Percentiles rank a stretch among this genome's conserved stretches.
Evolutionary conservation across 768 basidiomycete species (phyloP).

Genomic region (button mushroom (Agaricus bisporus)): DNA sequence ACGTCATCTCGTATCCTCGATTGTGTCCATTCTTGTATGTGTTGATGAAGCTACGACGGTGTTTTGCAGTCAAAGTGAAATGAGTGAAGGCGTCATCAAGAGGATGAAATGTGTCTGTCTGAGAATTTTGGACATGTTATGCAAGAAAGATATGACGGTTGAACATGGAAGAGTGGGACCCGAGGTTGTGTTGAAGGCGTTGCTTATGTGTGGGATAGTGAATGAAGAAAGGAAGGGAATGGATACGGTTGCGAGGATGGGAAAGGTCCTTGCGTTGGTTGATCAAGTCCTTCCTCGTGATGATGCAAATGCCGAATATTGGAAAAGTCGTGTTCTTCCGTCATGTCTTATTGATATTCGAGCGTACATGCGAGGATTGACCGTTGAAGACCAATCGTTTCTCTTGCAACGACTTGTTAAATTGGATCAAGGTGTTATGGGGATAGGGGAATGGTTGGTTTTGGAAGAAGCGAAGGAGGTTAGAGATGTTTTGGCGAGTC

Average conservation of each 20-base stretch:
- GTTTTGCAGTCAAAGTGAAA: background rate
- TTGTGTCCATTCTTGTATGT: slow-evolving; percentile 52
- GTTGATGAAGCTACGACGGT: slow-evolving; percentile 31
- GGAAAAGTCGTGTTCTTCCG: slow-evolving; percentile 53
- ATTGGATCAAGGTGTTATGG: slow-evolving; percentile 51
- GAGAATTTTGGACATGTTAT: background rate
- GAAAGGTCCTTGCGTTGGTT: slow-evolving; percentile 51
- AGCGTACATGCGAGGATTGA: slow-evolving; percentile 50
- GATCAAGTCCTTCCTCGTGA: slow-evolving; percentile 46
- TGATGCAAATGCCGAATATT: slow-evolving; percentile 20
- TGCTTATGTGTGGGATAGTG: slow-evolving; percentile 42
- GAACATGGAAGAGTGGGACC: slow-evolving; percentile 35
- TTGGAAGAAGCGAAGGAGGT: slow-evolving; percentile 57
- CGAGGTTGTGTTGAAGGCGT: slow-evolving; percentile 46
- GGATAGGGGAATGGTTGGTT: slow-evolving; percentile 66
- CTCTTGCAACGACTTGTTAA: slow-evolving; percentile 48
- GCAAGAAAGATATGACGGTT: slow-evolving; percentile 22
- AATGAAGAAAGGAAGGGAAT: slow-evolving; percentile 16
- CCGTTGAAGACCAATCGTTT: slow-evolving; percentile 46
- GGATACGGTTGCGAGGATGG: slow-evolving; percentile 54
- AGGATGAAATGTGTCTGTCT: background rate
- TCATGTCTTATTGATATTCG: slow-evolving; percentile 47
- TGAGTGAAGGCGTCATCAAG: background rate
- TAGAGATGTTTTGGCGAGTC: slow-evolving; percentile 27
- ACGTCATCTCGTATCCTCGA: slow-evolving; percentile 34